Base-by-base conservation (phyloP, 495 filamentous ascomycete genomes). In the Aspergillus campestris region DNA sequence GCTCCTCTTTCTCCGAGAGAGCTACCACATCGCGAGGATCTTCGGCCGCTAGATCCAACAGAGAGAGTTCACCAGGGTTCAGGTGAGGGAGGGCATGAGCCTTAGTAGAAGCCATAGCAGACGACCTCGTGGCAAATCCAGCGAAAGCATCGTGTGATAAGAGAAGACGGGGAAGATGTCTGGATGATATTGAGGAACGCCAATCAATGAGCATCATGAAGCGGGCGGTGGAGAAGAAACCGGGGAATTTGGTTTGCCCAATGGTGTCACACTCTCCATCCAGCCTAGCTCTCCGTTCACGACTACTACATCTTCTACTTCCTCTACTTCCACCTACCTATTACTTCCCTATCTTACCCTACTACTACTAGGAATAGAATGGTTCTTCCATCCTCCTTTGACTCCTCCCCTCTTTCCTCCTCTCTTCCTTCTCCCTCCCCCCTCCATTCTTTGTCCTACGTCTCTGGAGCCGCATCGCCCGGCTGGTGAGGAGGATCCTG, bases 1-100 rank as follows among this genome's bases (percentile, higher is more conserved):
- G 65, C 43, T 69, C 62, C 62, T 92, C 86, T 35, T 70, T 61
- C 28, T 80, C 69, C 8, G 79, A 82, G 24, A 86, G 64, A 12
- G 70, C 67, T 44, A 82, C 62, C 37, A 69, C 50, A 62, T 78
- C 72, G 47, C 59, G 60, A 14, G 60, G 51, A 51, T 67, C 62
- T 52, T 74, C 57, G 48, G 64, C 58, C 42, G 70, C 66, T 37
- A 73, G 57, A 15, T 64, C 56, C 40, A 70, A 49, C 49, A 71
- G 54, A 38, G 59, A 56, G 46, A 55, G 48, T 58, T 73, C 70
- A 44, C 52, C 55, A 38, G 61, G 30, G 11, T 56, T 59, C 50
- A 71, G 58, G 51, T 66, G 60, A 64, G 66, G 61, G 47, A 59
- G 53, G 27, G 52, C 48, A 45, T 47, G 58, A 52, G 36, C 38